Base-by-base conservation (phyloP, 208 protist species). In the Leishmania braziliensis region DNA sequence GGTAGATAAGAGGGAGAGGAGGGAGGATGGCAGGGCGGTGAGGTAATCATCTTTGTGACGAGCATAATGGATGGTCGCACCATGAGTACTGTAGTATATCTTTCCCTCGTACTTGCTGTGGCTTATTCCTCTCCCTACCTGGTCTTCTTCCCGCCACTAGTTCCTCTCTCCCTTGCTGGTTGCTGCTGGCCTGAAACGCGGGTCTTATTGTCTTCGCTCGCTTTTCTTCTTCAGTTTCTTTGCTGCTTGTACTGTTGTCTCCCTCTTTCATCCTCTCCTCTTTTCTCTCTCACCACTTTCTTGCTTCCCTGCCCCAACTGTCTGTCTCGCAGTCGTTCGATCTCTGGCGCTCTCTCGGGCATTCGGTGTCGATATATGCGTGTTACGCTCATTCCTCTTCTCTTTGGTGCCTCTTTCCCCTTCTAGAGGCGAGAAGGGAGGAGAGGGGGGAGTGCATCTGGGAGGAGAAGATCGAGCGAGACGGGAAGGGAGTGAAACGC, bases 231-330 rank as follows among this genome's bases (percentile, higher is more conserved):
- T 39, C 29, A 9, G 36, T 62, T 62, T 76, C 29, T 36, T 20
- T 76, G 48, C 29, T n/a, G 72, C 62, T 58, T 36, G 72, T 18
- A 54, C 68, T 73, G 68, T 46, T 58, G 16, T 39, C 33, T 39
- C 39, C 65, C 18, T 71, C 18, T 29, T 39, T 68, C 29, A 12
- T 33, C 26, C 62, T 68, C 29, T 68, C 70, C 29, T 29, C 8
- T 76, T 53, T 78, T 70, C 75, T 36, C 48, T 50, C 77, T 73
- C 69, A 39, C 62, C 29, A 9, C 33, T 48, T 50, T 50, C 18
- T 50, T 18, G 39, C 43, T 53, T 10, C 46, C 46, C 20, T 46
- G 39, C 1, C 20, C 68, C 68, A 10, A 73, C 48, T 71, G 20
- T 71, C 33, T 71, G 33, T 50, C 23, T n/a, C 66, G 12, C 66